Base-by-base conservation (phyloP, 2,329 filamentous ascomycete species). In the Mycocentrospora acerina region DNA sequence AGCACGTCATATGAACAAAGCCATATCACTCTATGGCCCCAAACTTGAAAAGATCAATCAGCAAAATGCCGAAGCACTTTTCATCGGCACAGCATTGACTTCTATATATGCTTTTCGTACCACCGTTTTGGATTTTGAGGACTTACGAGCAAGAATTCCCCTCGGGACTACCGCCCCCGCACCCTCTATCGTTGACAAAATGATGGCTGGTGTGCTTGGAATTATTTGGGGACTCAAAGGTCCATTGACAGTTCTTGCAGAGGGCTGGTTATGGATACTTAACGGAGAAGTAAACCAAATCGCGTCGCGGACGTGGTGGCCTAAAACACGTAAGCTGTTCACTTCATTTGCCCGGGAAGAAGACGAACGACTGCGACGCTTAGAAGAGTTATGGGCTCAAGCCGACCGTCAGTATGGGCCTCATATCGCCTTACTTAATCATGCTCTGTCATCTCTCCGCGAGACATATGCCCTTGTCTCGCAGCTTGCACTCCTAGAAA, bases 1-100 rank as follows among this genome's bases (percentile, higher is more conserved):
- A 9, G 59, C 57, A 13, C 47, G 51, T 2, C 53, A 59, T 7
- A 64, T 67, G 60, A 66, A 67, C 42, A 59, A 59, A 35, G 57
- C 59, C 3, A 32, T 67, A 9, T 32, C 46, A 12, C 44, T 37
- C 2, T 66, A 67, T 28, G 53, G 62, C 2, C 29, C 45, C 0
- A 53, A 51, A 16, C 37, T 67, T 5, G 46, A 53, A 11, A 57
- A 68, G 11, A 62, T 75, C 13, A 67, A 67, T 3, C 55, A 66
- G 3, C 57, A 64, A 1, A 72, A 71, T 30, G 69, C 67, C 25
- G 68, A 70, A 11, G 70, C 72, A 2, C 55, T 73, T 10, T 73
- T 62, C 24, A 69, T 37, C 2, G 57, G 47, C 43, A 51, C 53
- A 5, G 63, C 62, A 2, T 42, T 67, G 2, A 62, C 60, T 3